These are phyloP conservation scores for Aspergillus sp. DNA, from an alignment of 2,329 filamentous ascomycete species.

Conservation along the genomic window DNA sequence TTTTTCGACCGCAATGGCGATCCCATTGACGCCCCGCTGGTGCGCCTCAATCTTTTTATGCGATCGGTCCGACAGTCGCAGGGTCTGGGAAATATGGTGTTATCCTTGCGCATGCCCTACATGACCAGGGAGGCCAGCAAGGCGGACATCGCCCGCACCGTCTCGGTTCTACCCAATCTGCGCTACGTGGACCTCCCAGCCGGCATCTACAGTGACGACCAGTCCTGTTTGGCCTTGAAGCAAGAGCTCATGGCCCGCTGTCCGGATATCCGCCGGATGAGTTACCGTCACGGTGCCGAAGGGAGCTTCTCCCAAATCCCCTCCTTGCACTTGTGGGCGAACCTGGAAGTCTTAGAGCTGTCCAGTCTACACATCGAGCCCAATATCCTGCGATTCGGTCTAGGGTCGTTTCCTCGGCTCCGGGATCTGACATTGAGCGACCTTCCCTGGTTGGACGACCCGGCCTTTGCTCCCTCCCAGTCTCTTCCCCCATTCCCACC, in stretches of 20 bases:
- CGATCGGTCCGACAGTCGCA: conserved; percentile 78
- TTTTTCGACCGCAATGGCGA: conserved; percentile 74
- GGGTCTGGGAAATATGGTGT: conserved; percentile 65
- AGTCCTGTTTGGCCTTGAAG: conserved; percentile 69
- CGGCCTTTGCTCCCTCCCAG: conserved; percentile 66
- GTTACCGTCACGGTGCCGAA: conserved; percentile 75
- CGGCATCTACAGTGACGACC: conserved; percentile 79
- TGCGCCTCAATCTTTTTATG: conserved; percentile 73
- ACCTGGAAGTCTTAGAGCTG: conserved; percentile 42
- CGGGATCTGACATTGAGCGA: conserved; percentile 72
- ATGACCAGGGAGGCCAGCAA: conserved; percentile 90
- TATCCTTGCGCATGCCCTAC: conserved; percentile 85
- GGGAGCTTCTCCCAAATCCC: conserved; percentile 69
- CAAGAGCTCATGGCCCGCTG: conserved; percentile 83
- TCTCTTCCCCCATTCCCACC: conserved; percentile 71
- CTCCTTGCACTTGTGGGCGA: conserved; percentile 47
- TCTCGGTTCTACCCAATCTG: conserved; percentile 80
- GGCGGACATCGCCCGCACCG: conserved; percentile 77
- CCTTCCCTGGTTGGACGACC: conserved; percentile 69
- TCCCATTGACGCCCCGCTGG: conserved; percentile 73
- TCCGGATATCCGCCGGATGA: conserved; percentile 83
- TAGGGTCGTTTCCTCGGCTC: conserved; percentile 65
- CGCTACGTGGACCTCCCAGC: conserved; percentile 89
- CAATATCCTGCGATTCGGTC: conserved; percentile 60
- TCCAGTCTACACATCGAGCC: conserved; percentile 37